Evolutionary conservation across 129 eudicot genomes (phyloP), one percentile per base, ranked within the genome.

Genomic region (Arctium lappa): DNA sequence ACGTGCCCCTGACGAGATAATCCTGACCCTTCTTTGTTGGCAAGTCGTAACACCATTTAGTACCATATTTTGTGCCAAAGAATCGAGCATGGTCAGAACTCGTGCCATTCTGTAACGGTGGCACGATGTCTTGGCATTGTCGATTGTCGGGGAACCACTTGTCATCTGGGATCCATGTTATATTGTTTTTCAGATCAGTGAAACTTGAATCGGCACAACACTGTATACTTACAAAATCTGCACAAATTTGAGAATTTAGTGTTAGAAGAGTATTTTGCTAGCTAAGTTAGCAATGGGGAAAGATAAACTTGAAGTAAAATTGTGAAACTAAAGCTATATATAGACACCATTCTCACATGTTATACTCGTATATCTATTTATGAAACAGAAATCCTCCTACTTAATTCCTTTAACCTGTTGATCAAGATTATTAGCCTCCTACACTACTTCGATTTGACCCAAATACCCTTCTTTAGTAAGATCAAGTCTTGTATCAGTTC

Each of bases 11-110:
- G 42, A 91, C 53, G 27, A 91, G 80, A 84, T 91, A 91, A 74
- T 46, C 60, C 32, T 81, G 88, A 73, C 85, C 88, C 73, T 82
- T 89, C 79, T 48, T 69, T 18, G 95, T 88, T 33, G 88, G 81
- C 80, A 91, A 84, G 56, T 84, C 76, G 48, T 91, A 91, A 72
- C 93, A 91, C 95, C 93, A 91, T 84, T 91, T 89, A 8, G 77
- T 80, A 65, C 87, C 83, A 29, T 79, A 72, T 0, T 75, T 60
- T 22, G 91, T 84, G 84, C 76, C 81, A 56, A 91, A 91, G 73
- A 85, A 76, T 73, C 95, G 86, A 75, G 89, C 82, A 76, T 81
- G 81, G 27, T 72, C 72, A 63, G 80, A 68, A 0, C 73, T 60
- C 46, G 83, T 80, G 62, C 78, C 71, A 3, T 76, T 85, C 30